Evolutionary conservation across 352 stramenopile species (phyloP), one percentile per base, ranked within the genome.

Genomic region (Peronosclerospora sorghi): DNA sequence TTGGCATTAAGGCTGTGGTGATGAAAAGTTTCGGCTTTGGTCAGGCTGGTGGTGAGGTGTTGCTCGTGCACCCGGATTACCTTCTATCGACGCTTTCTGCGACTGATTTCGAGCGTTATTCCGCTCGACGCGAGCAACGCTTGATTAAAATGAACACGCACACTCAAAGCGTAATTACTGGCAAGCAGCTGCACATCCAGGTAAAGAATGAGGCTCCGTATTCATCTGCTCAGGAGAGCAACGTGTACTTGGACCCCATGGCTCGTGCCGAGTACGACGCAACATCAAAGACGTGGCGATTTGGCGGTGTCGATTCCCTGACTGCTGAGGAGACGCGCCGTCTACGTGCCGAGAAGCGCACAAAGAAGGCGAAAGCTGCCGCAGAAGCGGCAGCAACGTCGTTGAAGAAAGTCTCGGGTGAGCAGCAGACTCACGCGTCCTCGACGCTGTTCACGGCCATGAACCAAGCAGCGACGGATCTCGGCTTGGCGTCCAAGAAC

Each of bases 1-100:
- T 60, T n/a, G 73, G 75, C 12, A 56, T 90, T 54, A 89, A 92
- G 70, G 76, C 74, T 9, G 76, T 73, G 0, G 15, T 89, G 21
- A 58, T 92, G 50, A 92, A 88, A 67, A 86, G 74, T 49, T 92
- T 92, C 36, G 79, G 79, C 24, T 92, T 92, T 34, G 79, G 79
- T 7, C 79, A 92, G 57, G 76, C 68, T 2, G 66, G 79, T 29
- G 70, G 70, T 14, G 79, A 92, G 27, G 45, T 89, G 41, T 17
- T 91, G 45, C 40, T 91, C 4, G 72, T 92, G 34, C 76, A 92
- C 41, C 67, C 70, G 12, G 43, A 58, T 17, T 52, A 48, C 32
- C 32, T 58, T 14, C 32, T 58, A 4, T 58, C 50, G 41, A 58
- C 50, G 7, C 21, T 58, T 7, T 14, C 24, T 34, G 35, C 21